phyloP scores from a whole-genome alignment of 1,139 yeast genomes.

The Debaryomycetaceae sp. region DNA sequence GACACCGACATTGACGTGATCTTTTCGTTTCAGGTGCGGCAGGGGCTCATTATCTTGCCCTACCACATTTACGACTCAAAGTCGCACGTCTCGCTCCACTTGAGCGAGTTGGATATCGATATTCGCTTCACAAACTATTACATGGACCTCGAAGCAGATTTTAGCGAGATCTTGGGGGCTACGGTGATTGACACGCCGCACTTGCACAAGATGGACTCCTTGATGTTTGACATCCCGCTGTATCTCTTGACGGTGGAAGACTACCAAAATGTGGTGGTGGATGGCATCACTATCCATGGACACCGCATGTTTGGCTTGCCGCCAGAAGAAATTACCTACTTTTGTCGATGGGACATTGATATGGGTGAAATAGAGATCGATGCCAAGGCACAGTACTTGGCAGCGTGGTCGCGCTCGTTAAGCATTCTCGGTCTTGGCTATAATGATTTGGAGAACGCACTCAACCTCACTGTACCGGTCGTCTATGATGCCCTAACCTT shows the following conservation, averaged over 20 bases:
- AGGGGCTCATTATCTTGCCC: conserved; percentile 67
- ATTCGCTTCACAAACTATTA: conserved; percentile 82
- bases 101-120: conserved; percentile 64
- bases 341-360: conserved; percentile 81
- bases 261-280: conserved; percentile 40
- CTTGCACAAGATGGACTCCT: conserved; percentile 8
- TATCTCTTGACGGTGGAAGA: conserved; percentile 12
- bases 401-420: conserved; percentile 32
- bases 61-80: conserved; percentile 56
- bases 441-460: conserved; percentile 63
- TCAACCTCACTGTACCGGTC: conserved; percentile 44
- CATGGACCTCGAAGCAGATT: conserved; percentile 68
- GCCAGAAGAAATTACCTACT: conserved; percentile 78
- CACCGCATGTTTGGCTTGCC: conserved; percentile 91
- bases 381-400: conserved; percentile 39
- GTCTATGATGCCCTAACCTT: conserved; percentile 64
- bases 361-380: conserved; percentile 48
- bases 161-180: conserved; percentile 35
- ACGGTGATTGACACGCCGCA: conserved; percentile 10
- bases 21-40: conserved; percentile 56
- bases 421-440: conserved; percentile 51
- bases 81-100: conserved; percentile 52
- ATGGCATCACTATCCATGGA: conserved; percentile 64
- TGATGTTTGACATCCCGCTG: conserved; percentile 15
- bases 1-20: conserved; percentile 74